phyloP scores from a whole-genome alignment of 2,329 filamentous ascomycete species.

The Xylariaceae sp. region DNA sequence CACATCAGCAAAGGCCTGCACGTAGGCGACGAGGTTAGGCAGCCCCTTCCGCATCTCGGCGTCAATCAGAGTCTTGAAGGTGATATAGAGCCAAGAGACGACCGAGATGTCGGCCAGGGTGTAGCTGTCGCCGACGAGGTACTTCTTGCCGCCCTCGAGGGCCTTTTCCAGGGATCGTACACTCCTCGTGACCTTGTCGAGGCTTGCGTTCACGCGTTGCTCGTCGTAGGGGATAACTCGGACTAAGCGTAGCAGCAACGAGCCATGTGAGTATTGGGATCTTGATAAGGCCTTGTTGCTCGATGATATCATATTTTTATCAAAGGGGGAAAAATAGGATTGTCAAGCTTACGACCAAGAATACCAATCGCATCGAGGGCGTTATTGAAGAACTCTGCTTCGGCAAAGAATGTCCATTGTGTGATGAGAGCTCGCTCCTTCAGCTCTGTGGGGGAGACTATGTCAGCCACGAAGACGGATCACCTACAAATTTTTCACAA shows the following conservation, averaged over 20 bases:
- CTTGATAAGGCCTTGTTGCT: too few relatives aligned
- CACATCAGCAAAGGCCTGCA: conserved; percentile 27
- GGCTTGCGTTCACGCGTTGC: conserved; percentile 17
- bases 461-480: not conserved
- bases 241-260: too few relatives aligned
- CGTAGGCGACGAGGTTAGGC: conserved; percentile 30
- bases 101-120: conserved; percentile 37
- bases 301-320: too few relatives aligned
- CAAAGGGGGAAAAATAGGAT: conserved; percentile 11
- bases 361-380: conserved; percentile 6
- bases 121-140: conserved; percentile 33
- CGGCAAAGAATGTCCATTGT: conserved; percentile 41
- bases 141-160: conserved; percentile 32
- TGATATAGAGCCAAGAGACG: conserved; percentile 22
- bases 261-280: too few relatives aligned
- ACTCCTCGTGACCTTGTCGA: conserved; percentile 24
- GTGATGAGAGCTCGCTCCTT: conserved; percentile 38
- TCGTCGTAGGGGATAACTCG: too few relatives aligned
- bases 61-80: conserved; percentile 28
- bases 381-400: conserved; percentile 28
- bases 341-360: conserved; percentile 4
- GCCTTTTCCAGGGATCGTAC: conserved; percentile 28
- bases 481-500: not conserved
- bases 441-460: conserved; percentile 21
- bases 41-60: conserved; percentile 31